Evolutionary conservation across 2,329 filamentous ascomycete genomes (phyloP).

Genomic region (Arthroderma sp.): DNA sequence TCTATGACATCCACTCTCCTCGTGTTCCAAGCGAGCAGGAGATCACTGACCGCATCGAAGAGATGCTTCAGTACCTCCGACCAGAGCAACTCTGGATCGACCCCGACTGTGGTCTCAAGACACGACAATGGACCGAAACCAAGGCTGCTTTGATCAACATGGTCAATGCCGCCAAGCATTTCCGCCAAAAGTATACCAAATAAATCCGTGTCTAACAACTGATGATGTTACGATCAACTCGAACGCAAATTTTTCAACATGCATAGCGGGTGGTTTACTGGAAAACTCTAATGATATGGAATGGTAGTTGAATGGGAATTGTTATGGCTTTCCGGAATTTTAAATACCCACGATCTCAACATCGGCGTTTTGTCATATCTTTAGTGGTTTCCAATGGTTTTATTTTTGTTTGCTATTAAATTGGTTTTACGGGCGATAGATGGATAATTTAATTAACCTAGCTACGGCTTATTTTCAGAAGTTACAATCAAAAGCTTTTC

Average conservation of each 20-base stretch:
- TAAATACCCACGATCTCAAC: slow-evolving; percentile 38
- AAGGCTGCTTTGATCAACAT: slow-evolving; percentile 93
- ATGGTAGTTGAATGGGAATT: slow-evolving; percentile 14
- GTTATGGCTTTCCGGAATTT: slow-evolving; percentile 6
- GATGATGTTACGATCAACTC: not conserved
- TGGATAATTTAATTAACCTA: too few species aligned
- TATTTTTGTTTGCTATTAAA: slow-evolving; percentile 1
- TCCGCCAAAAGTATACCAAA: slow-evolving; percentile 76
- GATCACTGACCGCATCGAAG: slow-evolving; percentile 93
- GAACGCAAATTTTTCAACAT: slow-evolving; percentile 13
- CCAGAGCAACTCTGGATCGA: slow-evolving; percentile 99
- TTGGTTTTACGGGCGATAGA: too few species aligned
- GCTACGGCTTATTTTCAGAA: not conserved
- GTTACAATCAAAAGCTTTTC: slow-evolving; percentile 1
- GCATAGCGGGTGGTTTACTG: slow-evolving; percentile 7
- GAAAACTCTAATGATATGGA: slow-evolving; percentile 6
- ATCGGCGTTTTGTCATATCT: slow-evolving; percentile 30
- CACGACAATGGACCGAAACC: slow-evolving; percentile 95
- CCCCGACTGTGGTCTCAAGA: slow-evolving; percentile 99
- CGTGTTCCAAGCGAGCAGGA: slow-evolving; percentile 95
- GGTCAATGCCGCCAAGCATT: slow-evolving; percentile 96
- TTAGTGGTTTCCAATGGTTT: slow-evolving; percentile 8
- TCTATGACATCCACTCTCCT: slow-evolving; percentile 99
- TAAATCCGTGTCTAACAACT: slow-evolving; percentile 11
- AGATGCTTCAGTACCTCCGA: slow-evolving; percentile 97